These are phyloP conservation scores for Neckera pumila DNA, from an alignment of 225 moss, liverwort and hornwort genomes.

Conservation along the genomic window DNA sequence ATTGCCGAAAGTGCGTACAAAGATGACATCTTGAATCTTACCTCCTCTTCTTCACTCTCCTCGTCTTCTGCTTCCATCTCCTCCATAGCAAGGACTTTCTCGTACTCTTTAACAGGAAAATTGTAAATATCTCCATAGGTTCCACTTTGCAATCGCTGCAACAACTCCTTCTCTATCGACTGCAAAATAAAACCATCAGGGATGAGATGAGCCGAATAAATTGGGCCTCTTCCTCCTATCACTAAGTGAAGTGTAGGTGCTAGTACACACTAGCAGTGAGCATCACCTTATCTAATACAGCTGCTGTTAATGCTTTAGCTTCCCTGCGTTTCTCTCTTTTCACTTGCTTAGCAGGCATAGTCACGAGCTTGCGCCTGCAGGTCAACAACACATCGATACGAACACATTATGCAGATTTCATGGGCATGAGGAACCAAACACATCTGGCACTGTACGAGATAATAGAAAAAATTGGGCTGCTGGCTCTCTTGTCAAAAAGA, in stretches of 20 bases:
- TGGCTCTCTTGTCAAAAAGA: background rate
- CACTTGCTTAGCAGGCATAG: constrained; percentile 92
- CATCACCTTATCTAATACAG: constrained; percentile 66
- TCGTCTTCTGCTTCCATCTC: constrained; percentile 75
- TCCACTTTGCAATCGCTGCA: constrained; percentile 75
- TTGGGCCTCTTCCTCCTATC: background rate
- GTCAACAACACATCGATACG: background rate
- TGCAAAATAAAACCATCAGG: constrained; percentile 13
- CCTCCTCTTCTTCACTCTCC: constrained; percentile 44
- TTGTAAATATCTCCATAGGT: constrained; percentile 89
- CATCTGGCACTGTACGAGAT: background rate
- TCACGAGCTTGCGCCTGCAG: constrained; percentile 72
- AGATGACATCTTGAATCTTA: background rate
- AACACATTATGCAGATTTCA: background rate
- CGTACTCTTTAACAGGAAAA: constrained; percentile 84
- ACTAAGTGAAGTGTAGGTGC: background rate
- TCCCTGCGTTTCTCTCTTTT: constrained; percentile 72
- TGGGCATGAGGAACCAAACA: background rate
- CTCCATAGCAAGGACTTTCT: constrained; percentile 80
- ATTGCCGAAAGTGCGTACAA: background rate
- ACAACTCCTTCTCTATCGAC: constrained; percentile 83
- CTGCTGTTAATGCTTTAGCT: constrained; percentile 80
- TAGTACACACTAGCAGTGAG: constrained; percentile 21
- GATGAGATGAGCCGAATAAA: background rate
- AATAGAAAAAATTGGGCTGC: background rate